A percentile compares a stretch with the other conserved stretches of the same genome.
Conservation (phyloP, 768 basidiomycete genomes). For the Boletus tylopilopsis region DNA sequence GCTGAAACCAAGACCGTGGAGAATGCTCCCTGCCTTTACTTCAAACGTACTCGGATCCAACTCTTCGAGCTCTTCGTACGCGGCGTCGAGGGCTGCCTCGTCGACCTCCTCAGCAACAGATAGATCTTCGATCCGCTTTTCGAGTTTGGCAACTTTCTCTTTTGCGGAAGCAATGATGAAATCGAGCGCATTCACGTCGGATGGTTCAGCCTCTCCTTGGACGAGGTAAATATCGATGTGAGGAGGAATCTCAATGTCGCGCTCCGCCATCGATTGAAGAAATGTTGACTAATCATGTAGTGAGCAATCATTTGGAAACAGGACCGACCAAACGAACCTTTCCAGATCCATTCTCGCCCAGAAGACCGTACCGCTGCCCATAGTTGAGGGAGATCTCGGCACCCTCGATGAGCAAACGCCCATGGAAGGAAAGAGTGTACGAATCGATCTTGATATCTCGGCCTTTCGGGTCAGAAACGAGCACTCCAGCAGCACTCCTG, state of each 20-base stretch:
- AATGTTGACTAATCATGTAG: constrained; percentile 75
- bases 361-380: constrained; percentile 89
- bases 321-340: constrained; percentile 57
- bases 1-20: constrained; percentile 95
- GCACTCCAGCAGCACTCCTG: constrained; percentile 88
- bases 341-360: constrained; percentile 98
- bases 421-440: constrained; percentile 96
- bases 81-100: constrained; percentile 79
- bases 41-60: constrained; percentile 96
- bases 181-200: constrained; percentile 93
- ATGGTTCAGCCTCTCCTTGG: constrained; percentile 91
- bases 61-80: constrained; percentile 96
- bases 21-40: constrained; percentile 89
- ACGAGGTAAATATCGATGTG: constrained; percentile 99
- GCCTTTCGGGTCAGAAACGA: constrained; percentile 87
- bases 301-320: constrained; percentile 6
- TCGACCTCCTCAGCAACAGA: constrained; percentile 88
- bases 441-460: constrained; percentile 98
- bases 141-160: constrained; percentile 89
- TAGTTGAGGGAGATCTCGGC: constrained; percentile 79
- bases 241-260: constrained; percentile 89
- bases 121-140: constrained; percentile 91
- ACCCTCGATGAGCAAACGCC: constrained; percentile 70
- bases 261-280: constrained; percentile 91
- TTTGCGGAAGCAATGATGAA: constrained; percentile 92